Base-by-base conservation (phyloP, 495 filamentous ascomycete species). In the Penicillium diatomitis region DNA sequence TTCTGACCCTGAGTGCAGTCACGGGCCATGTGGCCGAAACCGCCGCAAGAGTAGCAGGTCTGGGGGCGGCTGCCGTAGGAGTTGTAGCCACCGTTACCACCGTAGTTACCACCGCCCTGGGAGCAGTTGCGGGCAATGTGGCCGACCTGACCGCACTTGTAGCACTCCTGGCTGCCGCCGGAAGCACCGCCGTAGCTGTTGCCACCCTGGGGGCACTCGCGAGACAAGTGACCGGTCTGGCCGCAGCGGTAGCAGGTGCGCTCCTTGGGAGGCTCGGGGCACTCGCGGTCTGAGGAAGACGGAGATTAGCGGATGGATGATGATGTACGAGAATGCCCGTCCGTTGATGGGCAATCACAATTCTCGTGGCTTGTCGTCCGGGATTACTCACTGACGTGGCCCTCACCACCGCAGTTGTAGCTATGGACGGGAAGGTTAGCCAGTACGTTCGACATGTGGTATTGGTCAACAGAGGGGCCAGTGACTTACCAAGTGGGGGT, bases 1-100 rank as follows among this genome's bases (percentile, higher is more conserved):
- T 97, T 97, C 76, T 90, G 90, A 48, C 92, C 92, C 62, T 97
- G 92, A 41, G 94, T 96, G 73, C 92, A 98, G 70, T 97, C 92
- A 56, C 90, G 84, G 60, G 87, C 90, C 84, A 96, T 88, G 75
- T 98, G 92, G 54, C 92, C 94, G 64, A 86, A 89, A 41, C 92
- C 92, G 61, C 92, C 91, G 70, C 91, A 96, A 38, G 90, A 92
- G 76, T 95, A 96, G 80, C 90, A 95, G 50, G 88, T 95, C 71
- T 90, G 87, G 52, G 78, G 78, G 51, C 80, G 74, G 39, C 63
- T 32, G 27, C 30, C 32, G 41, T 32, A 30, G n/a, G 32, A 44
- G 31, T 30, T 32, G 41, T 10, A 44, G 41, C 9, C 11, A 12
- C 41, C 41, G n/a, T 32, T 20, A 12, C 38, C 70, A 44, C 72